Evolutionary conservation across 495 filamentous ascomycete genomes (phyloP).

Genomic region (Tetracladium setigerum): DNA sequence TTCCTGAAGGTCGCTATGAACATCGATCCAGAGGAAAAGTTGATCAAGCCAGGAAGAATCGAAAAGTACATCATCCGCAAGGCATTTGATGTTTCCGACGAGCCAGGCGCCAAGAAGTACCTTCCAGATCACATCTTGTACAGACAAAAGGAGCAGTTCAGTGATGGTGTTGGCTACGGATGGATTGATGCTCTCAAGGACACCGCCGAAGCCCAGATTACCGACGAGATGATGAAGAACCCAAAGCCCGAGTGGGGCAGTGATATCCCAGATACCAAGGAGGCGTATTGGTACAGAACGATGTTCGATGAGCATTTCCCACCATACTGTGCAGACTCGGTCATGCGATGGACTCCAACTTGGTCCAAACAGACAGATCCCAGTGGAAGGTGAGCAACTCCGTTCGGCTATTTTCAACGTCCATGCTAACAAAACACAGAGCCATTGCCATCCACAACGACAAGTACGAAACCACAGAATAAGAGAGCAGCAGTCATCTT

Average conservation of each 20-base stretch:
- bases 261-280: slow-evolving; percentile 91
- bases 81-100: slow-evolving; percentile 87
- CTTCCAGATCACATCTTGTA: slow-evolving; percentile 92
- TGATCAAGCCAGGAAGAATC: slow-evolving; percentile 84
- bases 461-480: slow-evolving; percentile 48
- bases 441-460: slow-evolving; percentile 62
- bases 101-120: slow-evolving; percentile 72
- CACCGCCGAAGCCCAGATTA: slow-evolving; percentile 77
- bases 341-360: slow-evolving; percentile 95
- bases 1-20: slow-evolving; percentile 89
- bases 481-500: slow-evolving; percentile 1
- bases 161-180: slow-evolving; percentile 95
- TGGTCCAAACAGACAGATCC: slow-evolving; percentile 96
- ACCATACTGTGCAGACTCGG: slow-evolving; percentile 78
- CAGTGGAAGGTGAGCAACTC: slow-evolving; percentile 46
- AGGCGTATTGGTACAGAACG: slow-evolving; percentile 95
- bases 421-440: slow-evolving; percentile 33
- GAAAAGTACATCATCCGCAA: slow-evolving; percentile 98
- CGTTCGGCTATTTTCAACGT: neutral
- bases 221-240: slow-evolving; percentile 94
- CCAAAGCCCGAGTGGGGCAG: slow-evolving; percentile 89
- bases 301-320: slow-evolving; percentile 99
- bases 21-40: slow-evolving; percentile 88
- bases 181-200: slow-evolving; percentile 99
- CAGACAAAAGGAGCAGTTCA: slow-evolving; percentile 99